Evolutionary conservation across 179 eudicot genomes (phyloP).

Genomic region (Carnegiea gigantea): DNA sequence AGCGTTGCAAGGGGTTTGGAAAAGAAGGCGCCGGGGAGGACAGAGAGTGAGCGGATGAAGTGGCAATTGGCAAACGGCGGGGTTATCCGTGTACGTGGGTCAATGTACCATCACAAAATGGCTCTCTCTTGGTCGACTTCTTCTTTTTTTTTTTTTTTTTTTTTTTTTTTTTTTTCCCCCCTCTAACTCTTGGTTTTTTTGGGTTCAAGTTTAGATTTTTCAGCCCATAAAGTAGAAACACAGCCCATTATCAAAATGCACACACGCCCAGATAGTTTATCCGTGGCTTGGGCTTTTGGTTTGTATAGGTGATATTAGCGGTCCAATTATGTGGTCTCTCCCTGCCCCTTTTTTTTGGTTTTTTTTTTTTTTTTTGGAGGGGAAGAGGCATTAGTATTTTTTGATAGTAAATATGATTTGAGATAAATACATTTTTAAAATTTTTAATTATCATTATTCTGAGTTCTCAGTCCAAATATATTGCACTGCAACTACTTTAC

Average conservation of each 20-base stretch:
- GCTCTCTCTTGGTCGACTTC: not conserved
- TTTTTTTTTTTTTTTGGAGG: too few relatives aligned
- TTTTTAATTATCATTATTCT: too few relatives aligned
- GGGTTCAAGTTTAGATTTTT: not conserved
- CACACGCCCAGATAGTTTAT: too few relatives aligned
- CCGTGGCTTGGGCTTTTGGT: not conserved
- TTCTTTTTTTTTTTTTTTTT: too few relatives aligned
- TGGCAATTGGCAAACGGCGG: conserved; percentile 4
- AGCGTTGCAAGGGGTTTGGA: too few relatives aligned
- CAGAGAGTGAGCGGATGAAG: not conserved
- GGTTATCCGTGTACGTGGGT: conserved; percentile 13
- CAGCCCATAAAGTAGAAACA: not conserved
- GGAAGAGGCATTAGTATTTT: too few relatives aligned
- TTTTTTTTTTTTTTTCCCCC: not conserved
- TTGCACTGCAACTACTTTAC: too few relatives aligned
- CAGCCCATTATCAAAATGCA: not conserved
- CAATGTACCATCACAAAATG: not conserved
- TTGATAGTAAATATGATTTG: too few relatives aligned
- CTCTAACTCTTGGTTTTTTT: not conserved
- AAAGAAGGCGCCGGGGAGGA: not conserved
- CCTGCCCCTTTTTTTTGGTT: too few relatives aligned
- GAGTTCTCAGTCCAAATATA: too few relatives aligned
- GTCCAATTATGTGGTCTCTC: too few relatives aligned
- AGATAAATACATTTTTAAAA: too few relatives aligned
- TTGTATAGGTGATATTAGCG: not conserved